Evolutionary conservation across 2,329 filamentous ascomycete genomes (phyloP).

Genomic region (Trichoderma pleuroti): DNA sequence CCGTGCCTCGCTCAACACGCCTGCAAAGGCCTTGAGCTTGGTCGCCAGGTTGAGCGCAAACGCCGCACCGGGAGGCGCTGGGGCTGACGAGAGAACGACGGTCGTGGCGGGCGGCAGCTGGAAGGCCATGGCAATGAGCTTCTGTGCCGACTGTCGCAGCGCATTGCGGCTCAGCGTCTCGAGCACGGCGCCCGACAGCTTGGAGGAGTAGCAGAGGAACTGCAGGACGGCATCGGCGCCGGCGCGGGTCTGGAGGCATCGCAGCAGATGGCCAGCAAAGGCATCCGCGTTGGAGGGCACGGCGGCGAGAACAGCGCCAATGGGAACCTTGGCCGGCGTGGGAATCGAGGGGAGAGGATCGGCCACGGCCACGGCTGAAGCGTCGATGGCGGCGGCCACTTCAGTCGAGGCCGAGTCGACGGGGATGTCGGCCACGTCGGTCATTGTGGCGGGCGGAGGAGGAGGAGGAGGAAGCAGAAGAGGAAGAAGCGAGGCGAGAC

Average conservation of each 20-base stretch:
- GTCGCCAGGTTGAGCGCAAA: constrained; percentile 47
- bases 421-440: not conserved
- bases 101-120: constrained; percentile 50
- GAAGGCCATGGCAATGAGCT: constrained; percentile 51
- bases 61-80: constrained; percentile 39
- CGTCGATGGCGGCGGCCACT: constrained; percentile 2
- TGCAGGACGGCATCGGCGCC: constrained; percentile 69
- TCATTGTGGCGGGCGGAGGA: not conserved
- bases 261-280: constrained; percentile 55
- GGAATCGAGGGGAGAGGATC: constrained; percentile 18
- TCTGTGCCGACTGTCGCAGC: constrained; percentile 50
- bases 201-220: constrained; percentile 64
- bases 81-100: constrained; percentile 41
- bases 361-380: not conserved
- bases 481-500: not conserved
- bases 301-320: constrained; percentile 19
- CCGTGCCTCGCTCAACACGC: constrained; percentile 65
- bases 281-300: constrained; percentile 40
- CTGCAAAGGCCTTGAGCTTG: constrained; percentile 59
- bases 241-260: constrained; percentile 63
- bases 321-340: constrained; percentile 16
- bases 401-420: constrained; percentile 3
- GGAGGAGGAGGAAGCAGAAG: not conserved
- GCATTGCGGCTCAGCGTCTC: constrained; percentile 53
- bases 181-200: constrained; percentile 51